phyloP scores from a whole-genome alignment of 2,329 filamentous ascomycete genomes.

The Pyrenochaeta sp. region DNA sequence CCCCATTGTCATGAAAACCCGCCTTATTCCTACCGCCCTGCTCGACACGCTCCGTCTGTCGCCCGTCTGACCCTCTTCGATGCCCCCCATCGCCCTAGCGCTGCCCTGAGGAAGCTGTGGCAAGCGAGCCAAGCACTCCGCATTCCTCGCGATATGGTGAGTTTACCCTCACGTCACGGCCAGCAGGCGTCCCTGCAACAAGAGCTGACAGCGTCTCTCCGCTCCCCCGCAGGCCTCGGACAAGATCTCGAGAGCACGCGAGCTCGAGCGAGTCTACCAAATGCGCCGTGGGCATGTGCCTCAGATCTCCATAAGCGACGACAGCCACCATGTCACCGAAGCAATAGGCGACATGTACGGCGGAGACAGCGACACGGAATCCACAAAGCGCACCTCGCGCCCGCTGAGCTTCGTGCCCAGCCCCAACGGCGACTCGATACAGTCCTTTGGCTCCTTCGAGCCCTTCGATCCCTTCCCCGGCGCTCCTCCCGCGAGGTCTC shows the following conservation, averaged over 20 bases:
- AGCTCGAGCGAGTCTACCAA: conserved; percentile 59
- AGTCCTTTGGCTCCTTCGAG: conserved; percentile 37
- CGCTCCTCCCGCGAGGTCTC: conserved; percentile 52
- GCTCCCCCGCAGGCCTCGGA: conserved; percentile 45
- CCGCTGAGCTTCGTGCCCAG: conserved; percentile 78
- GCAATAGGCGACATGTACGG: conserved; percentile 92
- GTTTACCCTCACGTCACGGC: conserved; percentile 13
- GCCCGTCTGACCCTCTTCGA: conserved; percentile 17
- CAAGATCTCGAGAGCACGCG: conserved; percentile 46
- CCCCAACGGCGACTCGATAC: conserved; percentile 60
- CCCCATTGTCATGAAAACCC: conserved; percentile 13
- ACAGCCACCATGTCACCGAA: conserved; percentile 92
- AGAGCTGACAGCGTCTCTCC: conserved; percentile 38
- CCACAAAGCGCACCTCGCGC: conserved; percentile 63
- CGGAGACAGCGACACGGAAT: conserved; percentile 72
- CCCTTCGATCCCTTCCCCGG: conserved; percentile 45
- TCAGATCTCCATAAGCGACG: conserved; percentile 79
- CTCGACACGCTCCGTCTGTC: conserved; percentile 8
- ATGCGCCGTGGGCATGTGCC: conserved; percentile 66
- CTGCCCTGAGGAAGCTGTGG: conserved; percentile 28
- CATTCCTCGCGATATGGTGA: conserved; percentile 36
- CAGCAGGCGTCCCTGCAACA: not conserved
- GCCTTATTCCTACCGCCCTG: conserved; percentile 12
- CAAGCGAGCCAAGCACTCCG: conserved; percentile 19
- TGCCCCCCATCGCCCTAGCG: conserved; percentile 14